Evolutionary conservation across 1,139 yeast species (phyloP).

Genomic region (Arxiozyma bovina): DNA sequence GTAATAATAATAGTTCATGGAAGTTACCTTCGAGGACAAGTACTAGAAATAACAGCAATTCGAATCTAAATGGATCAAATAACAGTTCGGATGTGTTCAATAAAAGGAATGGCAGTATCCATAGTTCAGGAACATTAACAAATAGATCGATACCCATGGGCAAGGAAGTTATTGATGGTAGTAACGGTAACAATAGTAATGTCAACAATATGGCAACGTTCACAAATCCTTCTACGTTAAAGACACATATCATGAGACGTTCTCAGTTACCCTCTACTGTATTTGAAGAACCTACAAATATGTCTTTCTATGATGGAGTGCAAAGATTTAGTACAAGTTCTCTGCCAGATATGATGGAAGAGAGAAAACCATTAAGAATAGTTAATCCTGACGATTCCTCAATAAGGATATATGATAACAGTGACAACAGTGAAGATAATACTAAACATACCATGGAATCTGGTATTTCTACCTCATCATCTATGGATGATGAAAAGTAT

Average conservation of each 20-base stretch:
- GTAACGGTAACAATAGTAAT: slow-evolving; percentile 27
- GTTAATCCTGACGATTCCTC: slow-evolving; percentile 24
- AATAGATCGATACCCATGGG: background rate
- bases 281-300: slow-evolving; percentile 17
- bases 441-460: background rate
- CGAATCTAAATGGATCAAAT: background rate
- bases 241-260: background rate
- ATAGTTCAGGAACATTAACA: background rate
- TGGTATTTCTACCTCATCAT: slow-evolving; percentile 3
- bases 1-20: slow-evolving; percentile 5
- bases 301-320: slow-evolving; percentile 21
- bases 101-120: background rate
- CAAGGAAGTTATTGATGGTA: slow-evolving; percentile 18
- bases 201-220: background rate
- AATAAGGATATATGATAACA: background rate
- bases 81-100: background rate
- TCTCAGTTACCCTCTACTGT: slow-evolving; percentile 7
- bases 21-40: slow-evolving; percentile 15
- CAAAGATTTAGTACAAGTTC: slow-evolving; percentile 58
- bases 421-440: background rate
- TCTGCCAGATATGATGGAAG: slow-evolving; percentile 49
- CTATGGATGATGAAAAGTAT: slow-evolving; percentile 2
- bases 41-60: slow-evolving; percentile 5
- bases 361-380: slow-evolving; percentile 22
- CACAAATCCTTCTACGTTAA: background rate